Evolutionary conservation across 495 filamentous ascomycete genomes (phyloP).

Genomic region (Talaromyces ruber): DNA sequence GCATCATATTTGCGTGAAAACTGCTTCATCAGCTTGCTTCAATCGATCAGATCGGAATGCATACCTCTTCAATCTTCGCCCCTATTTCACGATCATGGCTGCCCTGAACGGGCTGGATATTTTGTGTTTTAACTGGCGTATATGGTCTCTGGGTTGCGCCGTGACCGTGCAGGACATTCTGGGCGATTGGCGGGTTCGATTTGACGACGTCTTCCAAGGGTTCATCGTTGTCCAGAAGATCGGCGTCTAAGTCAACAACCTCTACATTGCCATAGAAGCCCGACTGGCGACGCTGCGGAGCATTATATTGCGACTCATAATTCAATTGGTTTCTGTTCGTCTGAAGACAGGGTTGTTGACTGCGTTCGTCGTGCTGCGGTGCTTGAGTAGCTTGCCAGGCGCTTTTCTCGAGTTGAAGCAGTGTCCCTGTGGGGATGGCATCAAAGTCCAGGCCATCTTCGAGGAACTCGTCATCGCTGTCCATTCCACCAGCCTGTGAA

Average conservation of each 20-base stretch:
- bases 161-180: not conserved
- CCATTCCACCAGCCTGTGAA: conserved; percentile 37
- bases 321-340: not conserved
- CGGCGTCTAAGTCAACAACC: conserved; percentile 2
- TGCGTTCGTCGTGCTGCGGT: not conserved
- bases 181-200: not conserved
- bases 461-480: conserved; percentile 56
- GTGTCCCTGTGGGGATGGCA: conserved; percentile 41
- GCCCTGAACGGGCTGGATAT: not conserved
- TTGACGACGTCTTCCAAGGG: not conserved
- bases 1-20: conserved; percentile 44
- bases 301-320: not conserved
- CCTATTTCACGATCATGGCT: conserved; percentile 1
- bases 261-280: conserved; percentile 5
- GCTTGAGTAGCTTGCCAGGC: conserved; percentile 44
- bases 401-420: conserved; percentile 46
- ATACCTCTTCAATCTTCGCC: conserved; percentile 10
- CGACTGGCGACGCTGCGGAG: not conserved
- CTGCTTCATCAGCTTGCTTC: conserved; percentile 22
- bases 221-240: conserved; percentile 4
- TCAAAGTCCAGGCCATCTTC: conserved; percentile 55
- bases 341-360: not conserved
- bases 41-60: not conserved
- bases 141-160: not conserved
- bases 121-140: conserved; percentile 1